Conservation (phyloP, 441 rosid genomes). For the Mallotus repandus region DNA sequence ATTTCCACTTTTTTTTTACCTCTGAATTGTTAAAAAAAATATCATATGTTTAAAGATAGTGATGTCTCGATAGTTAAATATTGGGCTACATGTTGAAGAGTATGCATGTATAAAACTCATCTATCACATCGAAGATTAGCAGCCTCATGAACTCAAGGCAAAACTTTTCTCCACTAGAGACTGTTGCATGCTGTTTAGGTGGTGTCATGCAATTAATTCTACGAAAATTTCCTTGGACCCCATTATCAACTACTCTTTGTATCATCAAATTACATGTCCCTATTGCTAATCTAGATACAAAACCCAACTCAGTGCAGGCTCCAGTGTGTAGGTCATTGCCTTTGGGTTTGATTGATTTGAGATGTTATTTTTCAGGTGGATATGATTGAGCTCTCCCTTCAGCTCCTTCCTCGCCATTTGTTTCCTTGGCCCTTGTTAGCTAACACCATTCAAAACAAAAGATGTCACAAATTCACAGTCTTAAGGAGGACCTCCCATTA, state of each 20-base stretch:
- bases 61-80: too few relatives aligned
- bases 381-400: too few relatives aligned
- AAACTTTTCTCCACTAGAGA: background rate
- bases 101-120: too few relatives aligned
- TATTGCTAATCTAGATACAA: background rate
- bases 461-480: too few relatives aligned
- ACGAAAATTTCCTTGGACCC: background rate
- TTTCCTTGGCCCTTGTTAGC: background rate
- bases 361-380: background rate
- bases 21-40: too few relatives aligned
- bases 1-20: too few relatives aligned
- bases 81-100: too few relatives aligned
- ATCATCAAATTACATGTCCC: background rate
- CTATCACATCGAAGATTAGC: conserved; percentile 1
- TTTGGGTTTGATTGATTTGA: background rate
- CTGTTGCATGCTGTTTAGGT: background rate
- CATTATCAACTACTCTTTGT: background rate
- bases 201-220: background rate
- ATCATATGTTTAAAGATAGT: too few relatives aligned
- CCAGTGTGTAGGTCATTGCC: background rate
- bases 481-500: too few relatives aligned
- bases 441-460: too few relatives aligned
- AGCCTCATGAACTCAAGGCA: background rate
- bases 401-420: background rate
- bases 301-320: background rate